phyloP scores from a whole-genome alignment of 352 stramenopile genomes.

The Pythium oligandrum region DNA sequence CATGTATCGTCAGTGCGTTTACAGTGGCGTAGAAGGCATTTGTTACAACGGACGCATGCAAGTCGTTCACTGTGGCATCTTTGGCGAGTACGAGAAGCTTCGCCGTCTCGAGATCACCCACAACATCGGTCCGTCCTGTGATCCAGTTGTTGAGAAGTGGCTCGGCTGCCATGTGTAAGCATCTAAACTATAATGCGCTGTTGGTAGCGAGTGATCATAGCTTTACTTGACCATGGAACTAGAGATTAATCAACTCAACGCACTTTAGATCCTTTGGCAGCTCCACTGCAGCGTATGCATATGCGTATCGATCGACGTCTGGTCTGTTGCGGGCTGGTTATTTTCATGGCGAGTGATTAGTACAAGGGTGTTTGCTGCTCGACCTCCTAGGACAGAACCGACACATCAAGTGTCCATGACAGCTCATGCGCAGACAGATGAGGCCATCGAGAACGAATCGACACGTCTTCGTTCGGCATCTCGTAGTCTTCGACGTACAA shows the following conservation, averaged over 20 bases:
- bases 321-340: no score
- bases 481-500: no score
- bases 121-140: slow-evolving; percentile 17
- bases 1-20: slow-evolving; percentile 26
- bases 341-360: neutral
- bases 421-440: no score
- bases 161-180: slow-evolving; percentile 18
- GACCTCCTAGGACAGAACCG: no score
- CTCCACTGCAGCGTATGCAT: no score
- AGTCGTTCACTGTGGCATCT: slow-evolving; percentile 35
- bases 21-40: slow-evolving; percentile 19
- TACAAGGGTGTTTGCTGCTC: no score
- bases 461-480: no score
- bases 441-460: no score
- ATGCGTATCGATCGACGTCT: no score
- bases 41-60: slow-evolving; percentile 45
- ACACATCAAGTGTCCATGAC: no score
- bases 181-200: neutral
- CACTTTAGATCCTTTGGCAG: no score
- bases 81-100: slow-evolving; percentile 27
- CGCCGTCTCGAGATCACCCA: slow-evolving; percentile 26
- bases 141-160: slow-evolving; percentile 30
- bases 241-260: neutral
- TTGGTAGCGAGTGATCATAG: neutral
- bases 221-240: neutral